A percentile compares a stretch with the other conserved stretches of the same genome.
These are phyloP conservation scores for Ganoderma sinense DNA, from an alignment of 1,284 basidiomycete genomes.

Conservation along the genomic window DNA sequence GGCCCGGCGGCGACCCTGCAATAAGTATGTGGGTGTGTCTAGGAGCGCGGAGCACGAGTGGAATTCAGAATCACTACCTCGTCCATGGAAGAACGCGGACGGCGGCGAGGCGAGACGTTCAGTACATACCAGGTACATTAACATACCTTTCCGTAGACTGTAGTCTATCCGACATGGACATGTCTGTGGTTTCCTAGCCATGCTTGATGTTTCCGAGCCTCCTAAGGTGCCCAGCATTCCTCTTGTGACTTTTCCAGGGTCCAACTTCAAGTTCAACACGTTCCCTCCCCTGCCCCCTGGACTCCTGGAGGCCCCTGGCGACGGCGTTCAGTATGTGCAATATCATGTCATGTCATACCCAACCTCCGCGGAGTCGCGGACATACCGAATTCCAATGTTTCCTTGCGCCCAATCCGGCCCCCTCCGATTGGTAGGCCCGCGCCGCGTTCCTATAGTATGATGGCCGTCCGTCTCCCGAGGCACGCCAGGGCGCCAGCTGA, in stretches of 20 bases:
- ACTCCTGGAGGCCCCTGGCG: neutral
- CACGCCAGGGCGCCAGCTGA: no score
- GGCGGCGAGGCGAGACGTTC: neutral
- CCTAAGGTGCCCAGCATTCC: neutral
- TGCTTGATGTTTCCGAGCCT: no score
- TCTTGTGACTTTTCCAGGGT: neutral
- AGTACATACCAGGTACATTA: neutral
- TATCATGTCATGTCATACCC: neutral
- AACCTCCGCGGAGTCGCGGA: neutral
- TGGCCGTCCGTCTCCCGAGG: neutral
- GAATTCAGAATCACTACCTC: neutral
- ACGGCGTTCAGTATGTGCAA: neutral
- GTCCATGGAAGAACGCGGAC: neutral
- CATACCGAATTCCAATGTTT: neutral
- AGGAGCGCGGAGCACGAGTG: neutral
- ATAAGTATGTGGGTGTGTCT: neutral
- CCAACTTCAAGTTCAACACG: no score
- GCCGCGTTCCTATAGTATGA: neutral
- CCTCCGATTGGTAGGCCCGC: neutral
- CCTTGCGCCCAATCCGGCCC: neutral
- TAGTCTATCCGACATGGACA: neutral
- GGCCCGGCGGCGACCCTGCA: neutral
- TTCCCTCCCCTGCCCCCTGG: no score
- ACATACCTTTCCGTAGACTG: no score
- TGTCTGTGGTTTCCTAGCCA: neutral